A percentile compares a stretch with the other conserved stretches of the same genome.
phyloP scores from a whole-genome alignment of 1,284 basidiomycete genomes.

The Tylopilus sp. region DNA sequence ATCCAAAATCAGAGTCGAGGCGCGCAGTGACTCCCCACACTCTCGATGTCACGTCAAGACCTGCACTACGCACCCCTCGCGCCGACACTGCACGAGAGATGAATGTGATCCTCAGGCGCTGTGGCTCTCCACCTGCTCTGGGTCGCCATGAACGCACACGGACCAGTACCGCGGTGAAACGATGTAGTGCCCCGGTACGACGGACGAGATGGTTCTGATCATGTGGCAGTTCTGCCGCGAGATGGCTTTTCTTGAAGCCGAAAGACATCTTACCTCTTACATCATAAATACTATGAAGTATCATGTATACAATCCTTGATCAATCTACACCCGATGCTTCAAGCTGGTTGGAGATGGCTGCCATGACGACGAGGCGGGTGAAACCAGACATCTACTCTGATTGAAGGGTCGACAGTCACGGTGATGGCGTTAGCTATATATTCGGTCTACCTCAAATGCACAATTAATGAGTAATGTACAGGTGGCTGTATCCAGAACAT shows the following conservation, averaged over 20 bases:
- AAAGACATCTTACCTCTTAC: not conserved
- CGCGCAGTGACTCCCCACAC: slow-evolving; percentile 49
- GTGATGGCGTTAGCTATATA: not conserved
- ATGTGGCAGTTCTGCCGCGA: slow-evolving; percentile 16
- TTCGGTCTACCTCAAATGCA: not conserved
- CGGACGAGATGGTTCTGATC: slow-evolving; percentile 42
- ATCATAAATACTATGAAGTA: not conserved
- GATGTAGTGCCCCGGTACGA: slow-evolving; percentile 48
- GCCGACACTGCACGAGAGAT: slow-evolving; percentile 56
- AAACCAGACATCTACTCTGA: too few species aligned
- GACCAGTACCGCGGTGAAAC: slow-evolving; percentile 11
- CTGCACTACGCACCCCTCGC: slow-evolving; percentile 48
- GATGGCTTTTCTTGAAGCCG: slow-evolving; percentile 12
- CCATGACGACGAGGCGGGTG: not conserved
- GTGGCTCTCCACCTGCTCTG: slow-evolving; percentile 39
- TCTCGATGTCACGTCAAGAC: slow-evolving; percentile 41
- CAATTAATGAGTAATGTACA: slow-evolving; percentile 10
- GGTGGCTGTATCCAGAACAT: not conserved
- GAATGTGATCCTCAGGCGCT: slow-evolving; percentile 58
- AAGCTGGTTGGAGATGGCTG: not conserved
- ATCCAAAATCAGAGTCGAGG: slow-evolving; percentile 46
- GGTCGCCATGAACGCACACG: slow-evolving; percentile 11
- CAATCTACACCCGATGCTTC: not conserved
- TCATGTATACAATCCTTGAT: not conserved
- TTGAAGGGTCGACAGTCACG: too few species aligned